phyloP scores from a whole-genome alignment of 129 eudicot species.

The Chrysanthemum seticuspe region DNA sequence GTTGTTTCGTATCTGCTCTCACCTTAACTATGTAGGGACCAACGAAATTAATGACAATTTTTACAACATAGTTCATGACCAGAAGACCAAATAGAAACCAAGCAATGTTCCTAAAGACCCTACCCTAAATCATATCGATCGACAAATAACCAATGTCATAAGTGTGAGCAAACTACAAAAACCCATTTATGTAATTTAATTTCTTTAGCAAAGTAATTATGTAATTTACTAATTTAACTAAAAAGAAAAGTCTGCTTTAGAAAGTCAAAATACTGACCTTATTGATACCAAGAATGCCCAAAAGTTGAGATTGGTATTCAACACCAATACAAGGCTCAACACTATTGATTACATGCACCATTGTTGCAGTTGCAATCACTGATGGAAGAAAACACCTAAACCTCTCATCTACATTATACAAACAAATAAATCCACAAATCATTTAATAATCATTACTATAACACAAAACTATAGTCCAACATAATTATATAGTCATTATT shows the following conservation, averaged over 20 bases:
- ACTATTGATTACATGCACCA: constrained; percentile 71
- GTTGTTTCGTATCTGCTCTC: no score
- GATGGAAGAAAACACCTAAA: constrained; percentile 73
- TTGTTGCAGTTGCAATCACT: constrained; percentile 71
- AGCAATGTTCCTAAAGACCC: no score
- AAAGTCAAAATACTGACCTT: constrained; percentile 41
- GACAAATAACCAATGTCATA: no score
- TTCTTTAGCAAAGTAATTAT: no score
- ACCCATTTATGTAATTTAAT: no score
- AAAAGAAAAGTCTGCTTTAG: background rate
- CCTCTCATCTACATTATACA: constrained; percentile 59
- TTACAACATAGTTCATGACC: no score
- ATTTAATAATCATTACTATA: background rate
- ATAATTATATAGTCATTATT: background rate
- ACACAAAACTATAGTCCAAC: background rate
- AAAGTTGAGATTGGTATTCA: constrained; percentile 59
- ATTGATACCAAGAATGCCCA: constrained; percentile 63
- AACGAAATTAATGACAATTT: no score
- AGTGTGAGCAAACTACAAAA: no score
- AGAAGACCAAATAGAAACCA: no score
- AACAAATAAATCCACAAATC: background rate
- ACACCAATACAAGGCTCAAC: constrained; percentile 56
- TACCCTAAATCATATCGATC: no score
- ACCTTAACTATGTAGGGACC: no score
- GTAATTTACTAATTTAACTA: background rate